Percentiles rank a stretch among this genome's conserved stretches.
Conservation (phyloP, 352 stramenopile species). For the Hyaloperonospora brassicae region DNA sequence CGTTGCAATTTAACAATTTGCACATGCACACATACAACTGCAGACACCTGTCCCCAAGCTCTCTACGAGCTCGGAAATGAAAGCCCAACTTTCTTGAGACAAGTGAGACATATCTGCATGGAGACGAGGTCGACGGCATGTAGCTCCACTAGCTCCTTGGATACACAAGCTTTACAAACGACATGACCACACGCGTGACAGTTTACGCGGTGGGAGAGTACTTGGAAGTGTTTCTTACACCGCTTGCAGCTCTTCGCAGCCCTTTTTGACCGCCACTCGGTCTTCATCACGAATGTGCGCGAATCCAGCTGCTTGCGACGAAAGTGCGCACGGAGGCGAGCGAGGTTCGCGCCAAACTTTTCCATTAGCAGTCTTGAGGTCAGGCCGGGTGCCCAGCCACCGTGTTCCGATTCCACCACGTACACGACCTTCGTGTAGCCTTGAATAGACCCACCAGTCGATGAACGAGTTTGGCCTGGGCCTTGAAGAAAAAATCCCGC, state of each 20-base stretch:
- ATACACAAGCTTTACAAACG: conserved; percentile 26
- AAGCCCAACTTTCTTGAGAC: conserved; percentile 24
- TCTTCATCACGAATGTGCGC: conserved; percentile 39
- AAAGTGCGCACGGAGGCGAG: conserved; percentile 38
- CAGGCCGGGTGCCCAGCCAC: conserved; percentile 28
- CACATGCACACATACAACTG: too few species aligned
- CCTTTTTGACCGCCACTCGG: conserved; percentile 31
- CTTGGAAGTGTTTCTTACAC: conserved; percentile 32
- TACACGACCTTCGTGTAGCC: conserved; percentile 51
- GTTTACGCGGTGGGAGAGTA: conserved; percentile 37
- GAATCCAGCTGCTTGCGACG: conserved; percentile 40
- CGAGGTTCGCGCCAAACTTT: conserved; percentile 34
- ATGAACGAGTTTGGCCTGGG: conserved; percentile 8
- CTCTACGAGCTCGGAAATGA: conserved; percentile 6
- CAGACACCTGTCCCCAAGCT: too few species aligned
- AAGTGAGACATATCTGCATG: conserved; percentile 35
- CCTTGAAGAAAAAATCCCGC: conserved; percentile 44
- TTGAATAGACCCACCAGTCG: conserved; percentile 4
- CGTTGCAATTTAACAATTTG: too few species aligned
- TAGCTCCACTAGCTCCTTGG: conserved; percentile 34
- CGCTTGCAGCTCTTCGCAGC: conserved; percentile 26
- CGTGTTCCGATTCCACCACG: conserved; percentile 29
- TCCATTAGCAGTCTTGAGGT: conserved; percentile 37
- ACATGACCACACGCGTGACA: conserved; percentile 36
- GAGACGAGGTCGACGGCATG: conserved; percentile 31